Evolutionary conservation across 2,329 filamentous ascomycete genomes (phyloP).

Genomic region (Stagonosporopsis chrysanthemi): DNA sequence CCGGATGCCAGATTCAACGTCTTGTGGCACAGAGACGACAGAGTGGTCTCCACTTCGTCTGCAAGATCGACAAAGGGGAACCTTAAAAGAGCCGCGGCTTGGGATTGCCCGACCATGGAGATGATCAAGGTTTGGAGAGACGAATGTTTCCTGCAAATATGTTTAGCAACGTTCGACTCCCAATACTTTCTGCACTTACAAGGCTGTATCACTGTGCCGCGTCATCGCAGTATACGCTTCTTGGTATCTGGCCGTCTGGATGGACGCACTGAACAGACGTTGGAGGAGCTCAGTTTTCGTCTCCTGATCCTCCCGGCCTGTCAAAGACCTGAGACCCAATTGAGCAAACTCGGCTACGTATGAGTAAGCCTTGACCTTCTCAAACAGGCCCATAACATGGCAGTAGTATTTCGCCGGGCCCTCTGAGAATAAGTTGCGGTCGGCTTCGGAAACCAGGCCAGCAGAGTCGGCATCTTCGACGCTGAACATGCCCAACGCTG

Average conservation of each 20-base stretch:
- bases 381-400: slow-evolving; percentile 84
- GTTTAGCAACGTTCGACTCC: slow-evolving; percentile 22
- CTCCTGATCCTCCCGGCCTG: slow-evolving; percentile 38
- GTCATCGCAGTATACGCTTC: slow-evolving; percentile 81
- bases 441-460: slow-evolving; percentile 74
- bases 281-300: slow-evolving; percentile 67
- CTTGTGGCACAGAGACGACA: slow-evolving; percentile 74
- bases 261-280: slow-evolving; percentile 82
- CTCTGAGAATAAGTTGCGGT: slow-evolving; percentile 71
- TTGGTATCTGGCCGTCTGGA: slow-evolving; percentile 81
- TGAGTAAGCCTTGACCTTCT: slow-evolving; percentile 76
- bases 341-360: slow-evolving; percentile 85
- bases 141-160: slow-evolving; percentile 62
- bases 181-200: slow-evolving; percentile 53
- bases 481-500: slow-evolving; percentile 47
- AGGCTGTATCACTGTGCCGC: slow-evolving; percentile 72
- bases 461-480: slow-evolving; percentile 54
- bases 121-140: slow-evolving; percentile 72
- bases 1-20: slow-evolving; percentile 68
- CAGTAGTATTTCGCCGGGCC: slow-evolving; percentile 86
- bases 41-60: slow-evolving; percentile 78
- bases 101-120: slow-evolving; percentile 46
- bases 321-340: slow-evolving; percentile 63
- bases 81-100: slow-evolving; percentile 62
- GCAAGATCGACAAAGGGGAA: slow-evolving; percentile 82